A percentile compares a stretch with the other conserved stretches of the same genome.
These are phyloP conservation scores for Leptoxyphium fumago DNA, from an alignment of 2,329 filamentous ascomycete genomes.

Conservation along the genomic window DNA sequence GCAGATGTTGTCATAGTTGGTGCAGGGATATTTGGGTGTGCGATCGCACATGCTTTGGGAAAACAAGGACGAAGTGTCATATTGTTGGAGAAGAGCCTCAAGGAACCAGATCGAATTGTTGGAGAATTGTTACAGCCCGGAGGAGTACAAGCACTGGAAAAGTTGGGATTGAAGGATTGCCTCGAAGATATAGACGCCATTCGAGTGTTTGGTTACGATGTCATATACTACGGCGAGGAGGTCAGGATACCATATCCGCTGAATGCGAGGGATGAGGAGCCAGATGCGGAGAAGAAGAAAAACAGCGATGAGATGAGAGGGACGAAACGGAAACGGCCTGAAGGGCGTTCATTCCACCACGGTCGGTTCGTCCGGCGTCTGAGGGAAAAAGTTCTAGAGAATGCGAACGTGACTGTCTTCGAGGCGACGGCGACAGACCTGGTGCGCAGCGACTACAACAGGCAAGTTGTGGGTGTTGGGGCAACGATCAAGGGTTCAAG, in stretches of 20 bases:
- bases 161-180: conserved; percentile 67
- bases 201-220: conserved; percentile 70
- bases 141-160: conserved; percentile 64
- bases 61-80: conserved; percentile 84
- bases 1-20: conserved; percentile 83
- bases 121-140: conserved; percentile 91
- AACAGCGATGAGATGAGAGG: conserved; percentile 16
- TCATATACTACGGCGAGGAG: conserved; percentile 62
- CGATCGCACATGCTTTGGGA: conserved; percentile 68
- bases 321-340: conserved; percentile 36
- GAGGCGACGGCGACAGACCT: conserved; percentile 75
- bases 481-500: conserved; percentile 48
- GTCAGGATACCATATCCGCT: conserved; percentile 68
- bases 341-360: conserved; percentile 82
- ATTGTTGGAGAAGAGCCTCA: conserved; percentile 74
- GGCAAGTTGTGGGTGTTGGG: conserved; percentile 71
- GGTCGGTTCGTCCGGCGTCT: conserved; percentile 80
- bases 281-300: conserved; percentile 18
- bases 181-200: conserved; percentile 81
- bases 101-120: conserved; percentile 89
- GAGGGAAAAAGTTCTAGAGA: conserved; percentile 55
- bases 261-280: conserved; percentile 28
- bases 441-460: conserved; percentile 52
- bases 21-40: conserved; percentile 79
- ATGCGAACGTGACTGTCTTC: conserved; percentile 76